Base-by-base conservation (phyloP, 768 basidiomycete species). In the Rubroboletus pulcherrimus region DNA sequence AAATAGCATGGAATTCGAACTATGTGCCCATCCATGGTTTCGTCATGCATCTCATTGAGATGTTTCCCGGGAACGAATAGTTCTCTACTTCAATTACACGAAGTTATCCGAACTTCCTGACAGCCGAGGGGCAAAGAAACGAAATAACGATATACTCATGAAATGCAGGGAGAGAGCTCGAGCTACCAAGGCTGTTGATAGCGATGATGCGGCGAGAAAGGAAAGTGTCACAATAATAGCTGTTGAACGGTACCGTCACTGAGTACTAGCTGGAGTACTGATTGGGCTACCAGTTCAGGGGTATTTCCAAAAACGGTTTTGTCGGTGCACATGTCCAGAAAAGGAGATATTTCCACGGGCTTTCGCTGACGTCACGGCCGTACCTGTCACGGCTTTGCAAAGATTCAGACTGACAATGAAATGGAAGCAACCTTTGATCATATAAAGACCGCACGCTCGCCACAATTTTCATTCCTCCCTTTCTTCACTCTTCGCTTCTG, bases 351-450 rank as follows among this genome's bases (percentile, higher is more conserved):
- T 33, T 19, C 39, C 3, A 37, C 21, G 7, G 26, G 21, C 11
- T 15, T 58, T 39, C 46, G 30, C 42, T 65, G 63, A 63, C 63
- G 63, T 63, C 63, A 65, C 37, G 46, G 14, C 21, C 21, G 21
- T 21, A 21, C 21, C 21, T 59, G 59, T 63, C 61, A 55, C 61
- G 19, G n/a, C 33, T 39, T 29, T 49, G 38, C 9, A 19, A 14
- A 4, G 31, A 30, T 17, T 38, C 40, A 42, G 30, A 48, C 52
- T 30, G 42, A 51, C 53, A 26, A 38, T 49, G 52, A 42, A 64
- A 64, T 64, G 51, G 52, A 61, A 48, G 31, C 15, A 21, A 14
- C 26, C 21, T 21, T 21, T 21, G 3, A 26, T 38, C 31, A 3
- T 44, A 62, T 63, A 63, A 63, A 60, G 46, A 53, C 46, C 49